phyloP scores from a whole-genome alignment of 2,329 filamentous ascomycete species.

The Hymenoscyphus fructigenus region DNA sequence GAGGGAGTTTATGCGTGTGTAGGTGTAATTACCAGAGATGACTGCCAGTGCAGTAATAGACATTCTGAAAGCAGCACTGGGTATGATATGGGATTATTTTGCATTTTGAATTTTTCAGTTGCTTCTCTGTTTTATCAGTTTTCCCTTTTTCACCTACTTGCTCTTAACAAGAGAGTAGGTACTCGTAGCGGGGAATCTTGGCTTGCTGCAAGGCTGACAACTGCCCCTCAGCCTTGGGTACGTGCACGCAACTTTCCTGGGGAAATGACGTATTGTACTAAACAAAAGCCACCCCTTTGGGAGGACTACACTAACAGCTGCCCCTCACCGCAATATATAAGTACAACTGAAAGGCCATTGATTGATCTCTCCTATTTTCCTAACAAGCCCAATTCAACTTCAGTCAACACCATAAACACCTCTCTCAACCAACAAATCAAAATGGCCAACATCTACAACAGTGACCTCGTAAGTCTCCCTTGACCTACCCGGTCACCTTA shows the following conservation, averaged over 20 bases:
- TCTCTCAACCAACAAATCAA: neutral
- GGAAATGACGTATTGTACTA: constrained; percentile 1
- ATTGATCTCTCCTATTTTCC: neutral
- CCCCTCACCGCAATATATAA: neutral
- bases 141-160: too few relatives aligned
- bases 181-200: too few relatives aligned
- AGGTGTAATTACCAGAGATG: constrained; percentile 19
- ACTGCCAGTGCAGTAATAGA: constrained; percentile 25
- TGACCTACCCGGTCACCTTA: neutral
- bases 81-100: too few relatives aligned
- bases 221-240: neutral
- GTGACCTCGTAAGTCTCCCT: constrained; percentile 40
- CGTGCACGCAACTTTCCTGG: neutral
- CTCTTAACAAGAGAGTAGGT: too few relatives aligned
- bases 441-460: constrained; percentile 41
- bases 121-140: too few relatives aligned
- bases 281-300: neutral
- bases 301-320: neutral
- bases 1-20: constrained; percentile 2
- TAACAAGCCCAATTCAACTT: neutral
- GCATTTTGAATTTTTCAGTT: too few relatives aligned
- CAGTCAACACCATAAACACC: neutral
- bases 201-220: constrained; percentile 1
- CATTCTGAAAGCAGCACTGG: neutral
- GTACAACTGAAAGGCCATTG: neutral